Evolutionary conservation across 2,329 filamentous ascomycete genomes (phyloP).

Genomic region (Trichophyton benhamiae): DNA sequence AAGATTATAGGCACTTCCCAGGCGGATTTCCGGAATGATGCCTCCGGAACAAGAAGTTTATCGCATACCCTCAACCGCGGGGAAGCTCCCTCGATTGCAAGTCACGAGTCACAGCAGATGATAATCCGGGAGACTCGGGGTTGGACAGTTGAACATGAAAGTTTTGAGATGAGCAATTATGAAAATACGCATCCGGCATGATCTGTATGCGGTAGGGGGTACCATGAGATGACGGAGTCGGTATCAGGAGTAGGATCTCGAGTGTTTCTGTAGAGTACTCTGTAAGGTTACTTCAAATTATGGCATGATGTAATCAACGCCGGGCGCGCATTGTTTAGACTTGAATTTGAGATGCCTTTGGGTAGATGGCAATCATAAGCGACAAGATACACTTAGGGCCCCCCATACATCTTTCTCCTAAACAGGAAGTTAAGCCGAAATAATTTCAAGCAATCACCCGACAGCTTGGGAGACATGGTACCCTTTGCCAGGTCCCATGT

Average conservation of each 20-base stretch:
- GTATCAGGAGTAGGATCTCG: background rate
- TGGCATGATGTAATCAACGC: background rate
- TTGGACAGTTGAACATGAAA: constrained; percentile 13
- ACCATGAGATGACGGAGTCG: background rate
- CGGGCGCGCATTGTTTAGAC: background rate
- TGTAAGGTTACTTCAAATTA: background rate
- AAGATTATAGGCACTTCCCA: background rate
- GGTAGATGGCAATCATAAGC: background rate
- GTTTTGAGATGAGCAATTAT: constrained; percentile 6
- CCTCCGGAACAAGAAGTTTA: background rate
- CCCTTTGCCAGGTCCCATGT: background rate
- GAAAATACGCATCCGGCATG: background rate
- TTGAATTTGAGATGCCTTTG: background rate
- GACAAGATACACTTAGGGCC: background rate
- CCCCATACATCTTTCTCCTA: background rate
- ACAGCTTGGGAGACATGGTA: background rate
- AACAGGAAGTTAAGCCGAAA: background rate
- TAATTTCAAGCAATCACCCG: background rate
- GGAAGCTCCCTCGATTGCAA: constrained; percentile 1
- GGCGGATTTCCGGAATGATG: background rate
- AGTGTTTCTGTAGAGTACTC: background rate
- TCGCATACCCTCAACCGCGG: background rate
- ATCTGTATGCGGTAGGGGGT: background rate
- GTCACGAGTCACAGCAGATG: constrained; percentile 13
- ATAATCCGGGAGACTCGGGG: constrained; percentile 15